Evolutionary conservation across 2,329 filamentous ascomycete species (phyloP).

Genomic region (Trichoderma oligosporum): DNA sequence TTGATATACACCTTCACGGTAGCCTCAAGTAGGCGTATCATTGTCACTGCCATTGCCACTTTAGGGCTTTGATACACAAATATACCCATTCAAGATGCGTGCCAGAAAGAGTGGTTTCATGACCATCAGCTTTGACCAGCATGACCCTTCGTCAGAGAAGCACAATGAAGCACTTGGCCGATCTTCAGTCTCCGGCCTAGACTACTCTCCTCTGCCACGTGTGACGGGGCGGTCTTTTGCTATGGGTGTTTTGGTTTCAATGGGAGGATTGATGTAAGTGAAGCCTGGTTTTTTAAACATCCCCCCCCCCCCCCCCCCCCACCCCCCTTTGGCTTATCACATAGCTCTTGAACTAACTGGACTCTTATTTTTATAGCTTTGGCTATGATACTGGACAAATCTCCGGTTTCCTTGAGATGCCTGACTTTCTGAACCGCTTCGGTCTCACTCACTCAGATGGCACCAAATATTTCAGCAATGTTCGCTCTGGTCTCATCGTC

Average conservation of each 20-base stretch:
- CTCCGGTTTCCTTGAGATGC: constrained; percentile 56
- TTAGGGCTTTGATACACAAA: neutral
- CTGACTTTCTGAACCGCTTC: constrained; percentile 52
- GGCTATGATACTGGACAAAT: constrained; percentile 53
- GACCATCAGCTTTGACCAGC: constrained; percentile 42
- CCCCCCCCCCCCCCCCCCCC: too few species aligned
- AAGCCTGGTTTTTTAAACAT: neutral
- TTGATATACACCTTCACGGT: neutral
- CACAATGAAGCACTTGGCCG: constrained; percentile 29
- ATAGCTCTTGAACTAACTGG: neutral
- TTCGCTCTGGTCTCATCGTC: constrained; percentile 57
- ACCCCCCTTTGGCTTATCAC: neutral
- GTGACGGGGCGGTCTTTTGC: constrained; percentile 37
- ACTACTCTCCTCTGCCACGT: constrained; percentile 44
- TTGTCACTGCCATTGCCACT: neutral
- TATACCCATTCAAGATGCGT: neutral
- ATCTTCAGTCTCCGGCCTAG: constrained; percentile 37
- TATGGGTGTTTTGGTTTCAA: constrained; percentile 41
- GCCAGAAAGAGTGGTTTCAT: constrained; percentile 24
- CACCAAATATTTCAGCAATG: constrained; percentile 46
- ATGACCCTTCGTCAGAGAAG: constrained; percentile 41
- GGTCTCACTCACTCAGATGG: constrained; percentile 40
- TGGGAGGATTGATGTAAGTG: constrained; percentile 44
- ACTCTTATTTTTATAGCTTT: constrained; percentile 28
- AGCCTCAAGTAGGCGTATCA: neutral